Conservation (phyloP, 371 early-diverging fungal genomes). For the Mortierella sp. region DNA sequence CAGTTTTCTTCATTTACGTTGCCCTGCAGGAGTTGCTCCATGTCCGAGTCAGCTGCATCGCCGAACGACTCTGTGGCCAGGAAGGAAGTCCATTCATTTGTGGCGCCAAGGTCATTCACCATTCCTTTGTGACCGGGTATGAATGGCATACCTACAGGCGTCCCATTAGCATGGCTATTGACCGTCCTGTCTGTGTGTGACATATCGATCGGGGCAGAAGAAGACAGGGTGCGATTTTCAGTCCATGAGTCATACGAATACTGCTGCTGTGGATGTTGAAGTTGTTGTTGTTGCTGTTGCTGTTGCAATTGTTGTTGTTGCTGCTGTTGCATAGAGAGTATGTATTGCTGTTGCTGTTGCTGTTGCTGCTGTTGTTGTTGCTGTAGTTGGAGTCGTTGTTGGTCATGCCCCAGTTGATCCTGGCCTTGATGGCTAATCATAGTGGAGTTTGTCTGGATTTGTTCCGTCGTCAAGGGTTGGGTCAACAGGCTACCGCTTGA, state of each 20-base stretch:
- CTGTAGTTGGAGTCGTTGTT: conserved; percentile 22
- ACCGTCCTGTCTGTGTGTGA: neutral
- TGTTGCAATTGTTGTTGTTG: conserved; percentile 10
- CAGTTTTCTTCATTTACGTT: conserved; percentile 52
- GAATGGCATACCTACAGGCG: conserved; percentile 7
- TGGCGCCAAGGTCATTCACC: conserved; percentile 12
- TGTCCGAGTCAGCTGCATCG: conserved; percentile 25
- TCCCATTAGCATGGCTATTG: neutral
- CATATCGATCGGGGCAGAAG: conserved; percentile 24
- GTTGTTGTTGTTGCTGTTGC: conserved; percentile 15
- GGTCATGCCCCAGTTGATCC: conserved; percentile 10
- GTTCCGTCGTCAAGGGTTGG: conserved; percentile 36
- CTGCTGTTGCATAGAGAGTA: neutral
- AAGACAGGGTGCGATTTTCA: conserved; percentile 15
- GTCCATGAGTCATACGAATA: neutral
- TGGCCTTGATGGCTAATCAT: neutral
- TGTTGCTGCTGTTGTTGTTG: conserved; percentile 22
- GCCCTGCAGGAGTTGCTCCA: conserved; percentile 41
- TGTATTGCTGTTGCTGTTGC: conserved; percentile 21
- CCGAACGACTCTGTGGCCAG: conserved; percentile 29
- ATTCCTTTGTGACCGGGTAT: conserved; percentile 38
- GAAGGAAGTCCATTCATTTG: conserved; percentile 41
- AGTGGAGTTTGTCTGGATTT: conserved; percentile 15
- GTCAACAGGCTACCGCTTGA: conserved; percentile 40
- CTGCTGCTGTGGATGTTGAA: neutral